phyloP scores from a whole-genome alignment of 139 green algal species.

The Micromonas commoda region DNA sequence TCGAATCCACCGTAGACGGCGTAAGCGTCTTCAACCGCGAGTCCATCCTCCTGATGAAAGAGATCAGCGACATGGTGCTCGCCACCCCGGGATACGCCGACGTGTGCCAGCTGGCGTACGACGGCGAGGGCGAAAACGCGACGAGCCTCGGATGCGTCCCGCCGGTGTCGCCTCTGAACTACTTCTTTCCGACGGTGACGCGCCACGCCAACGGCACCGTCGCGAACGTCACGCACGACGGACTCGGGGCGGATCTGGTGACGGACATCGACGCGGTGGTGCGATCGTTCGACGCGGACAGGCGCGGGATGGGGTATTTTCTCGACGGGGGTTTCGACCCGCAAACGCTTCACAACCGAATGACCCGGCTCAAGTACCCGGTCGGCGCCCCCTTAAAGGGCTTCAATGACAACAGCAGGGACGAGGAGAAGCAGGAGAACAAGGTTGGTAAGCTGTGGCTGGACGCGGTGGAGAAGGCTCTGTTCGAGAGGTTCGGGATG shows the following conservation, averaged over 20 bases:
- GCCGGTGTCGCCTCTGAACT: neutral
- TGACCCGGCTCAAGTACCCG: neutral
- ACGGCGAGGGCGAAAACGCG: neutral
- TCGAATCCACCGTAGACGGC: neutral
- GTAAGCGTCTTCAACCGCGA: constrained; percentile 5
- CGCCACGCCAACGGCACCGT: too few species aligned
- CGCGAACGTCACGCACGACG: too few species aligned
- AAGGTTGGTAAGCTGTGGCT: neutral
- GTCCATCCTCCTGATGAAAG: neutral
- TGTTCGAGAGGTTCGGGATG: constrained; percentile 5
- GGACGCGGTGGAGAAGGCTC: neutral
- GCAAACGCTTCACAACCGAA: neutral
- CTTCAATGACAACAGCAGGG: neutral
- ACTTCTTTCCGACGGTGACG: constrained; percentile 13
- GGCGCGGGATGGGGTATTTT: neutral
- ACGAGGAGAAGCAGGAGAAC: neutral
- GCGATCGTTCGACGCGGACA: neutral
- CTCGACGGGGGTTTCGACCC: neutral
- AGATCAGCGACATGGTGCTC: neutral
- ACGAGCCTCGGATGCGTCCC: neutral
- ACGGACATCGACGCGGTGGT: constrained; percentile 8
- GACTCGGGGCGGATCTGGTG: neutral
- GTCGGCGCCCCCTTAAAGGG: neutral
- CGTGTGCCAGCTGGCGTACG: constrained; percentile 3
- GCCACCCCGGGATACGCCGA: neutral